Percentiles rank a stretch among this genome's conserved stretches.
Conservation (phyloP, 176 grass and related monocot genomes). For the Triticum timopheevii region DNA sequence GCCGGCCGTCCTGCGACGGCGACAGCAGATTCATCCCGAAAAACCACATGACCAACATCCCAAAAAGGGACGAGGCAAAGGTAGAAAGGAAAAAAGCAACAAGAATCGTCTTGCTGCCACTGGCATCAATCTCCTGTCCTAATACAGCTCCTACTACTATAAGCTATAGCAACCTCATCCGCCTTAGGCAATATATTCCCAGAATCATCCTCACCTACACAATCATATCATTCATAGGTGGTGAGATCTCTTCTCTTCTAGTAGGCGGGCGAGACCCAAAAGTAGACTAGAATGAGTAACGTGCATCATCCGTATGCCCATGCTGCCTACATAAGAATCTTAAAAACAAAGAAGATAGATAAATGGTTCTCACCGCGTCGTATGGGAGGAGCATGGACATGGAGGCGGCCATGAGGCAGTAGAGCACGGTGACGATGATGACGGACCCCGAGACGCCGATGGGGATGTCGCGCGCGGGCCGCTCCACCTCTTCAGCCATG, state of each 20-base stretch:
- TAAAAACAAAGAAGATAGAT: neutral
- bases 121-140: neutral
- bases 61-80: neutral
- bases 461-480: constrained; percentile 79
- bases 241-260: neutral
- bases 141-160: neutral
- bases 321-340: neutral
- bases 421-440: constrained; percentile 72
- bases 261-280: neutral
- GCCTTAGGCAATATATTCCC: constrained; percentile 31
- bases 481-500: constrained; percentile 95
- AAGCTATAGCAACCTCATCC: constrained; percentile 15
- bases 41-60: constrained; percentile 8
- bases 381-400: constrained; percentile 97
- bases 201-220: neutral
- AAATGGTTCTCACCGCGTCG: constrained; percentile 56
- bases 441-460: constrained; percentile 86
- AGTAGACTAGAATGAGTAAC: neutral
- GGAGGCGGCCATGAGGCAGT: constrained; percentile 97
- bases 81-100: neutral
- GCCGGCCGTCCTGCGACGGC: neutral
- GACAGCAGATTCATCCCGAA: constrained; percentile 30
- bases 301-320: neutral
- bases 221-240: neutral
- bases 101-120: neutral